phyloP scores from a whole-genome alignment of 129 eudicot genomes.

The Mikania micrantha region DNA sequence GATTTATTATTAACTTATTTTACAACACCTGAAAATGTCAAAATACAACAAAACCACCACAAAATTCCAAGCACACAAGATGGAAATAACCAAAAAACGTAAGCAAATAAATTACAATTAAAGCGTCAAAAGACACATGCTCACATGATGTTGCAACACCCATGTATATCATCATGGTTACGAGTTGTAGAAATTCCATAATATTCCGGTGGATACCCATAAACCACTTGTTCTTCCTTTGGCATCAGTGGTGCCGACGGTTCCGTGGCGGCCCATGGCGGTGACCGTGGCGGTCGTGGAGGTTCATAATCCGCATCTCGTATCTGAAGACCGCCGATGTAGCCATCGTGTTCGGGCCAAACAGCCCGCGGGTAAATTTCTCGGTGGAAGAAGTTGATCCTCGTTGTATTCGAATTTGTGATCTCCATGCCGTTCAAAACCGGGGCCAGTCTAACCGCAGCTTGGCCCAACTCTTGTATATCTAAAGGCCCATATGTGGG shows the following conservation, averaged over 20 bases:
- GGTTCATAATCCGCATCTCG: neutral
- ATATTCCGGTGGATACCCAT: constrained; percentile 14
- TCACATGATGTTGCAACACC: constrained; percentile 16
- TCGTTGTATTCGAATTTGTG: constrained; percentile 1
- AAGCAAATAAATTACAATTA: neutral
- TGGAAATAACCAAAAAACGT: neutral
- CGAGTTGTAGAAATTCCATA: neutral
- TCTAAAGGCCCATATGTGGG: neutral
- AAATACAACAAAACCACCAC: neutral
- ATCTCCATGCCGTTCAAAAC: constrained; percentile 14
- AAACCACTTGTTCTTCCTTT: neutral
- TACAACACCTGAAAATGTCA: neutral
- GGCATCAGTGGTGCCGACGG: constrained; percentile 13
- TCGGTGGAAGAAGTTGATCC: constrained; percentile 2
- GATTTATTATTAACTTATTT: neutral
- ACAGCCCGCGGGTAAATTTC: neutral
- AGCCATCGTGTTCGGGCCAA: neutral
- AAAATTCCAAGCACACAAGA: neutral
- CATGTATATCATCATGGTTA: constrained; percentile 1
- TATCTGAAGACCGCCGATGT: neutral
- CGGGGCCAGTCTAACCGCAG: neutral
- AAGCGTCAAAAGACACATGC: neutral
- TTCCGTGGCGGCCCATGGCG: constrained; percentile 2
- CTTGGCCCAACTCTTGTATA: neutral
- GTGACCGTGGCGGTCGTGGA: neutral